A percentile compares a stretch with the other conserved stretches of the same genome.
These are phyloP conservation scores for Chrysanthemum makinoi DNA, from an alignment of 129 eudicot species.

Conservation along the genomic window DNA sequence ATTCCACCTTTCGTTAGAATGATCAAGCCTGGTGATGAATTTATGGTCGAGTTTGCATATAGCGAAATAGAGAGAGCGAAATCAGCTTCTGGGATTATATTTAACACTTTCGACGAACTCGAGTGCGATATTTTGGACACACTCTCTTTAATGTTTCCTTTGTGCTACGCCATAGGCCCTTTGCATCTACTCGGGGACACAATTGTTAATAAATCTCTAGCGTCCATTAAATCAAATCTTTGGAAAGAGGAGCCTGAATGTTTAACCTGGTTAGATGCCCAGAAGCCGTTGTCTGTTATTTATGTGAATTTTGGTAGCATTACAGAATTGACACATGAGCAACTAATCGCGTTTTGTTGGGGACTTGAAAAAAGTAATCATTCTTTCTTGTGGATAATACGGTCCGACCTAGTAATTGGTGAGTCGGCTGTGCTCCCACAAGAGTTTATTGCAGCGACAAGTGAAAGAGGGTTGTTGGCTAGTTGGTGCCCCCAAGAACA, in stretches of 20 bases:
- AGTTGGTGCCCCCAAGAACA: slow-evolving; percentile 41
- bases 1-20: slow-evolving; percentile 29
- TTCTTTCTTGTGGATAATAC: slow-evolving; percentile 34
- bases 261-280: slow-evolving; percentile 37
- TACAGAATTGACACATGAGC: slow-evolving; percentile 32
- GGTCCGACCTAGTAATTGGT: slow-evolving; percentile 32
- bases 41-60: slow-evolving; percentile 15
- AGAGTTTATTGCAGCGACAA: slow-evolving; percentile 23
- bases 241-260: slow-evolving; percentile 44
- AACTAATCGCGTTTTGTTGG: slow-evolving; percentile 39
- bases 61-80: slow-evolving; percentile 23
- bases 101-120: slow-evolving; percentile 36
- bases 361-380: slow-evolving; percentile 34
- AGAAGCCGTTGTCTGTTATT: slow-evolving; percentile 35
- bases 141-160: slow-evolving; percentile 26
- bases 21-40: slow-evolving; percentile 27
- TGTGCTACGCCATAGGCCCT: slow-evolving; percentile 39
- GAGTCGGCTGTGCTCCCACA: slow-evolving; percentile 25
- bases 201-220: slow-evolving; percentile 15
- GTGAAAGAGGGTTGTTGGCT: slow-evolving; percentile 33
- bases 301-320: slow-evolving; percentile 53
- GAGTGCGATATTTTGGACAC: slow-evolving; percentile 18
- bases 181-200: slow-evolving; percentile 28
- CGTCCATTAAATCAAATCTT: slow-evolving; percentile 35
- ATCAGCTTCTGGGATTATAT: slow-evolving; percentile 25